A percentile compares a stretch with the other conserved stretches of the same genome.
Evolutionary conservation across 169 alveolate genomes (phyloP).

Genomic region (Cryptosporidium ryanae): DNA sequence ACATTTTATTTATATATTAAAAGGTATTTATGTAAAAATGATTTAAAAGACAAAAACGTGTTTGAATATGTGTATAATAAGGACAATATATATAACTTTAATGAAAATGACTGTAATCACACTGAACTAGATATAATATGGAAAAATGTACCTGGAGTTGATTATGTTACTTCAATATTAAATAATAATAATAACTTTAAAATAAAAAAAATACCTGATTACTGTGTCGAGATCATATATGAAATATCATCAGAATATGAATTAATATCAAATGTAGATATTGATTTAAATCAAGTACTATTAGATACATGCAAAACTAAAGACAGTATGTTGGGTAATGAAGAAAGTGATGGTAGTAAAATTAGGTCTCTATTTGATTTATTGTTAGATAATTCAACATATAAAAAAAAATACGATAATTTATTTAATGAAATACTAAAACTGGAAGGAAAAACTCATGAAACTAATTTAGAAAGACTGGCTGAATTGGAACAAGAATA

Average conservation of each 20-base stretch:
- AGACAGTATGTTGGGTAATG: neutral
- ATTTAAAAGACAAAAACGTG: neutral
- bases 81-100: neutral
- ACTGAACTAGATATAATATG: too few relatives aligned
- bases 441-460: slow-evolving; percentile 33
- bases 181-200: neutral
- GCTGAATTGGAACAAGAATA: slow-evolving; percentile 57
- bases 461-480: slow-evolving; percentile 53
- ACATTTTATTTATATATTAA: slow-evolving; percentile 31
- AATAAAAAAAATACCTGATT: neutral
- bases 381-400: slow-evolving; percentile 20
- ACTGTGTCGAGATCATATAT: slow-evolving; percentile 32
- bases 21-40: neutral
- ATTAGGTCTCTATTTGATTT: slow-evolving; percentile 25
- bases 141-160: slow-evolving; percentile 38
- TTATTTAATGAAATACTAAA: neutral
- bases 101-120: neutral
- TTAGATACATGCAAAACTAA: neutral
- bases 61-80: slow-evolving; percentile 9
- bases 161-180: slow-evolving; percentile 16
- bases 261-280: slow-evolving; percentile 1
- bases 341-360: neutral
- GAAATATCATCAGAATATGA: slow-evolving; percentile 37
- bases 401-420: slow-evolving; percentile 13
- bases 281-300: slow-evolving; percentile 4